Conservation (phyloP, 2,329 filamentous ascomycete genomes). For the Phoma sp. region DNA sequence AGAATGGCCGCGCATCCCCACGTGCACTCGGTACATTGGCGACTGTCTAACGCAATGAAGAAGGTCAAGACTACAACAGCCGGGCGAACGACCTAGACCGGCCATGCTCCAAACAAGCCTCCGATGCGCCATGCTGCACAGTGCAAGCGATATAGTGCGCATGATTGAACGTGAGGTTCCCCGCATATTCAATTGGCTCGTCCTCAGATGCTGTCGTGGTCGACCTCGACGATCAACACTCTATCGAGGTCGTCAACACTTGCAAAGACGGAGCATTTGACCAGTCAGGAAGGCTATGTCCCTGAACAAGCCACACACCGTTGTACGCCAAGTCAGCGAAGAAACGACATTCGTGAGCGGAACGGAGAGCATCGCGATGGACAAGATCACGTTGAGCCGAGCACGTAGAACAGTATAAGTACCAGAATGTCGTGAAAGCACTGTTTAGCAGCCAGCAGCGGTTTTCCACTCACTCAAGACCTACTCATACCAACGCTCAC, state of each 20-base stretch:
- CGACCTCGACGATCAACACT: slow-evolving; percentile 6
- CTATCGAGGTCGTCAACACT: not conserved
- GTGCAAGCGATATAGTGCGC: not conserved
- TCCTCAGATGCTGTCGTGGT: not conserved
- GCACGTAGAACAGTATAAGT: slow-evolving; percentile 3
- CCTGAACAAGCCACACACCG: slow-evolving; percentile 12
- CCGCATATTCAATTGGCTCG: slow-evolving; percentile 14
- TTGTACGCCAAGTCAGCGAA: slow-evolving; percentile 14
- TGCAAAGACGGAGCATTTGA: slow-evolving; percentile 2
- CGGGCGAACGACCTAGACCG: slow-evolving; percentile 17
- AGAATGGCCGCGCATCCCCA: slow-evolving; percentile 9
- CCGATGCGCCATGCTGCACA: slow-evolving; percentile 21
- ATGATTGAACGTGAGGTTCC: slow-evolving; percentile 17
- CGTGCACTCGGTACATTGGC: slow-evolving; percentile 12
- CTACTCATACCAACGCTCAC: not conserved
- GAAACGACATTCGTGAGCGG: not conserved
- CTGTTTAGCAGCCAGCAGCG: slow-evolving; percentile 1
- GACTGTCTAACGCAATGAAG: slow-evolving; percentile 28
- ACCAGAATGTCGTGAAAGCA: not conserved
- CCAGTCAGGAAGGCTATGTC: slow-evolving; percentile 11
- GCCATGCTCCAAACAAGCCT: slow-evolving; percentile 13
- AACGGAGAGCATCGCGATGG: slow-evolving; percentile 2
- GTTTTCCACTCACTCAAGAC: not conserved
- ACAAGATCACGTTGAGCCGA: not conserved
- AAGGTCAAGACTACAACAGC: slow-evolving; percentile 27